Base-by-base conservation (phyloP, 352 stramenopile genomes). In the Hyaloperonospora arabidopsidis region DNA sequence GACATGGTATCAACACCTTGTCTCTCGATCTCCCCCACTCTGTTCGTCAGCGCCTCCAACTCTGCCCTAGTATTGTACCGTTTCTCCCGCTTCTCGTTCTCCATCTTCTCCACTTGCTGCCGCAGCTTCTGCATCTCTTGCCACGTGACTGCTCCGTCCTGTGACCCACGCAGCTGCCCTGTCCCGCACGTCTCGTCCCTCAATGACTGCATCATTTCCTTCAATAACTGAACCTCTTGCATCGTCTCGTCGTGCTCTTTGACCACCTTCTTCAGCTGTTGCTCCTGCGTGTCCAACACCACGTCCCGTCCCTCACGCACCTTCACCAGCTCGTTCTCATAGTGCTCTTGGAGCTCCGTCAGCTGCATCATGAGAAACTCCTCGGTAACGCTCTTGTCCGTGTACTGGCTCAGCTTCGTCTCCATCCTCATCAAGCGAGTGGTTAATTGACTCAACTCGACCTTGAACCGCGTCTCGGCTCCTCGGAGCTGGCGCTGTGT, bases 361-460 rank as follows among this genome's bases (percentile, higher is more conserved):
- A 84, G 55, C 50, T 83, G 74, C 45, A 67, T 61, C 69, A 83
- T 74, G 14, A 87, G 57, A 18, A 65, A 62, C 17, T 87, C 76
- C 32, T 87, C 76, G 28, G 74, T 74, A 11, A 84, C 66, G 15
- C 58, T 72, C 21, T 36, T 52, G n/a, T 59, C 25, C 1, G 11
- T 32, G 7, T 61, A 54, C 1, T 39, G 23, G 35, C 70, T 47
- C 25, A 72, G 15, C 18, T 62, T 61, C 49, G 66, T 67, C 17
- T 79, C 61, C 45, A 67, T 22, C 1, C 36, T 15, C 11, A 35
- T 17, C 15, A 69, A 40, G 21, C 64, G 60, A 41, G 74, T 72
- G 39, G 61, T 15, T 6, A 55, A 6, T 17, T 66, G 64, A 10
- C 66, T 21, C 29, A 67, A 32, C 19, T 62, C 40, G 2, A 54